Evolutionary conservation across 2,329 filamentous ascomycete species (phyloP), one percentile per base, ranked within the genome.

Genomic region (Hypoxylon sp.): DNA sequence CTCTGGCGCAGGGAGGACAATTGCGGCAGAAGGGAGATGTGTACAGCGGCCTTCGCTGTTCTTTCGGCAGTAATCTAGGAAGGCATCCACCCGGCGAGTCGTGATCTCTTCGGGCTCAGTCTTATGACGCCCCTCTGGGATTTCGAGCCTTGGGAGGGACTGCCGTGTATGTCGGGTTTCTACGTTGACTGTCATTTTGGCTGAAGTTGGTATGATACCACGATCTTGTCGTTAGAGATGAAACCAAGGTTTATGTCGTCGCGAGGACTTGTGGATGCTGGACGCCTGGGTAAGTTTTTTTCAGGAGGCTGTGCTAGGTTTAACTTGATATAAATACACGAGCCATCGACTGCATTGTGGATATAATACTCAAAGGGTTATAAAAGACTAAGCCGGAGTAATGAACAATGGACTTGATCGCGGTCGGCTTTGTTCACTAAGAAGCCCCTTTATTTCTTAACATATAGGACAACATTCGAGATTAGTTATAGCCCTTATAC

Each of bases 51-150:
- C 65, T 13, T 38, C 58, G 23, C 55, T 64, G 46, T 68, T 9
- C 41, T 57, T 56, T 1, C 23, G 11, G 23, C 65, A 68, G 49
- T 34, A 65, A 2, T 30, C 5, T 1, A 70, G 34, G 46, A 70
- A 70, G 2, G 21, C 38, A 1, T 57, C 57, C 4, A 52, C 59
- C 2, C 65, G 62, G 2, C 48, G 61, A 17, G 14, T 45, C 0
- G 68, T 66, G n/a, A 70, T 70, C 36, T 70, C 68, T n/a, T 70
- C 65, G 6, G 68, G 68, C 17, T 55, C 43, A 1, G 32, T 9
- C 19, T 48, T 23, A 32, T 41, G 23, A 3, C 45, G 46, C 1
- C 17, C 2, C 2, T 6, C 5, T 7, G 68, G 68, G 14, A 70
- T 68, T 3, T 1, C 48, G 10, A 70, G 62, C 10, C 13, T 50